Percentiles rank a stretch among this genome's conserved stretches.
Conservation (phyloP, 2,329 filamentous ascomycete species). For the Colletotrichum paranaense region DNA sequence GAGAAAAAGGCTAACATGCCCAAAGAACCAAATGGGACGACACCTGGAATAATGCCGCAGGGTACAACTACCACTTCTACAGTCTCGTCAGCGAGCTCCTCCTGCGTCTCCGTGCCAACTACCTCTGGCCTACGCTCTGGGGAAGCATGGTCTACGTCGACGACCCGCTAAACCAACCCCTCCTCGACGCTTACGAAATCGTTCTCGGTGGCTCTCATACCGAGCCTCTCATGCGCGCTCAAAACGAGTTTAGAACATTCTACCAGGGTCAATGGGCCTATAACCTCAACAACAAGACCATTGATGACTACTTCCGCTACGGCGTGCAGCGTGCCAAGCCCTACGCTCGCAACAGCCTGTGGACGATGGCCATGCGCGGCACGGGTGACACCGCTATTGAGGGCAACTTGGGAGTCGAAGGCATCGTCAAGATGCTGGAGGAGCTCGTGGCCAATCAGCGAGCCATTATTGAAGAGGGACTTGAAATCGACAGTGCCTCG, state of each 20-base stretch:
- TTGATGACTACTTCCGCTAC: slow-evolving; percentile 75
- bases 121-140: slow-evolving; percentile 81
- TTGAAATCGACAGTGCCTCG: slow-evolving; percentile 59
- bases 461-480: slow-evolving; percentile 66
- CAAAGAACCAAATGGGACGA: slow-evolving; percentile 50
- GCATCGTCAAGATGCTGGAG: slow-evolving; percentile 69
- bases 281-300: slow-evolving; percentile 74
- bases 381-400: slow-evolving; percentile 72
- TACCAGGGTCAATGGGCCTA: slow-evolving; percentile 75
- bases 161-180: slow-evolving; percentile 73
- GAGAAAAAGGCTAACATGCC: neutral
- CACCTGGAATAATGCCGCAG: slow-evolving; percentile 55
- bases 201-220: slow-evolving; percentile 80
- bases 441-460: slow-evolving; percentile 71
- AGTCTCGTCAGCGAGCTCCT: slow-evolving; percentile 77
- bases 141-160: slow-evolving; percentile 78
- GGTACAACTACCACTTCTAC: slow-evolving; percentile 74
- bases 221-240: slow-evolving; percentile 75
- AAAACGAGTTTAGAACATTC: slow-evolving; percentile 65
- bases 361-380: slow-evolving; percentile 78
- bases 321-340: slow-evolving; percentile 73
- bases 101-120: slow-evolving; percentile 77
- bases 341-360: slow-evolving; percentile 72
- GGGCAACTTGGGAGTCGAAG: slow-evolving; percentile 60
- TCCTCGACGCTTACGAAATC: slow-evolving; percentile 79